Base-by-base conservation (phyloP, 768 basidiomycete species). In the Suillus paluster region DNA sequence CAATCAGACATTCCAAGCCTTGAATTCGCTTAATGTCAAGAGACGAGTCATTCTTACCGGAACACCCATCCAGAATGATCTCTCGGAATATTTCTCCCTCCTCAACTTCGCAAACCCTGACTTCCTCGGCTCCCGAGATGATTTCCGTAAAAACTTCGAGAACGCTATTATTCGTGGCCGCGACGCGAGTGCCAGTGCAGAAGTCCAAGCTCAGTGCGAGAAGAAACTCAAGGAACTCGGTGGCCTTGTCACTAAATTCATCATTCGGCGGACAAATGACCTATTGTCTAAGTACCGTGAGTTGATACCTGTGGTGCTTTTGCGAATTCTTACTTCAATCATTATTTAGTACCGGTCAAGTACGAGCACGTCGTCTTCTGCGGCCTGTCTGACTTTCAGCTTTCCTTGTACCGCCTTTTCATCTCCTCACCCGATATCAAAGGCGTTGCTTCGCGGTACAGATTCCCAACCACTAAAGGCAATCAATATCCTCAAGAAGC, bases 321-420 rank as follows among this genome's bases (percentile, higher is more conserved):
- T 42, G 42, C 8, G 21, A 41, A 55, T 15, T 36, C 48, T 67
- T 62, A 52, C 42, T 19, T 63, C 60, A 52, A 66, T 59, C 60
- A 39, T 64, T 48, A 33, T 57, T 2, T 69, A 99, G 97, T 99
- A 33, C 97, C 97, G 10, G 94, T 99, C 78, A 99, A 99, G 75
- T 99, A 99, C 78, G 97, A 99, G 73, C 95, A 98, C 63, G 92
- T 98, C 63, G 95, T 98, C 0, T 98, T 97, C 76, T 98, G 95
- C 73, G 83, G 86, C 45, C 83, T 92, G 5, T 94, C 93, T 2
- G 81, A 89, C 17, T 88, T 97, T 67, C 95, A 98, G 68, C 77
- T 93, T 15, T 80, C 91, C 8, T 79, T 98, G 3, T 98, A 98
- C 71, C 88, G 88, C 53, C 82, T 93, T 34, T 98, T 98, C 71